A percentile compares a stretch with the other conserved stretches of the same genome.
These are phyloP conservation scores for Stylosanthes scabra DNA, from an alignment of 331 rosid species.

Conservation along the genomic window DNA sequence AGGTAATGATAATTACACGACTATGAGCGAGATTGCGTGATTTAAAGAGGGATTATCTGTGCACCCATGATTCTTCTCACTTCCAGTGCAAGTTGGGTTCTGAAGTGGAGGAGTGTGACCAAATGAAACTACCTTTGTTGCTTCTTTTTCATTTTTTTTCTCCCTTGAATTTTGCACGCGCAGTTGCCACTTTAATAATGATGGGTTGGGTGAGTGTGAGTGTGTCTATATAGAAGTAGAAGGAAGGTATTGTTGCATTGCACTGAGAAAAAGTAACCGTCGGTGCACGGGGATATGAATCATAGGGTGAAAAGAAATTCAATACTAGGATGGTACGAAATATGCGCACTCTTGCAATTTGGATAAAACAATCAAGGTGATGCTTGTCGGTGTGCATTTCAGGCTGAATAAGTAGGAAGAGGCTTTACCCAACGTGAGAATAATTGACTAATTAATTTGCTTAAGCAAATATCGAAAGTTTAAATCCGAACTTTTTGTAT, in stretches of 20 bases:
- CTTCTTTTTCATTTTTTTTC: no score
- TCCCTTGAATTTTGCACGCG: conserved; percentile 51
- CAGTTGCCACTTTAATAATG: conserved; percentile 38
- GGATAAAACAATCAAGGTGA: not conserved
- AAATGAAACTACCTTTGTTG: conserved; percentile 6
- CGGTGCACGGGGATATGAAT: conserved; percentile 52
- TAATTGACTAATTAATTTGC: no score
- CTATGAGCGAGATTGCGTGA: conserved; percentile 26
- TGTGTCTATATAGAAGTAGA: conserved; percentile 21
- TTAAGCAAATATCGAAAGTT: no score
- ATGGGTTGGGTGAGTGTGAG: conserved; percentile 14
- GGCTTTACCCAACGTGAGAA: no score
- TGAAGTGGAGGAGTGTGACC: conserved; percentile 54
- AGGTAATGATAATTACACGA: conserved; percentile 41
- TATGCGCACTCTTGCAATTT: conserved; percentile 26
- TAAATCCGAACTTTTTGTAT: no score
- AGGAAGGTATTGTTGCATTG: conserved; percentile 32
- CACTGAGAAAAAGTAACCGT: conserved; percentile 43
- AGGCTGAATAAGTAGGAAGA: no score
- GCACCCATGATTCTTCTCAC: conserved; percentile 34
- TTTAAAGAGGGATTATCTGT: conserved; percentile 7
- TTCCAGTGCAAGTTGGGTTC: conserved; percentile 15
- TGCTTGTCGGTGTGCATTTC: no score
- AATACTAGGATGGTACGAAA: conserved; percentile 16
- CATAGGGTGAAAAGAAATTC: conserved; percentile 28